Base-by-base conservation (phyloP, 208 protist species). In the Trypanosoma mega region DNA sequence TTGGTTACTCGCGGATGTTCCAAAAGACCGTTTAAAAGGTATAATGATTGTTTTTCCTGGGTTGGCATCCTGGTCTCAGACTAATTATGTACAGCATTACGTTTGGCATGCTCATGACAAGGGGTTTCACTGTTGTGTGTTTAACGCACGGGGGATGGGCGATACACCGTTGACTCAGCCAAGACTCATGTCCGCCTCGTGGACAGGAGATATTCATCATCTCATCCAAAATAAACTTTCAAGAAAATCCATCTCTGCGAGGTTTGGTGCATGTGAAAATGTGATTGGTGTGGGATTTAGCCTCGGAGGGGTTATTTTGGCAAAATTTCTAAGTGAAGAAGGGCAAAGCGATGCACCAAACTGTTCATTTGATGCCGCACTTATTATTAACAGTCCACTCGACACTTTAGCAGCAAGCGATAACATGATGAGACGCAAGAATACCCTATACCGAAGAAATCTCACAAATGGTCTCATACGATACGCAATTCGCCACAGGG, bases 31-130 rank as follows among this genome's bases (percentile, higher is more conserved):
- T 6, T 64, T 66, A 8, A 76, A 74, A 20, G 78, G 78, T 3
- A 65, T 87, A 16, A 60, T 89, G 24, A 52, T 92, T 24, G 79
- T 92, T 26, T 46, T 92, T 29, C 85, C 85, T 23, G 85, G 85
- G 11, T 72, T 89, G n/a, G 65, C 81, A 11, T 92, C 85, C 9
- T 87, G 65, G 68, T 87, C 81, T 4, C 67, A 63, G 21, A 87
- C 81, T 4, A 87, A 87, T 65, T 92, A 92, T 68, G 80, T 92
- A 16, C 65, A 80, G 56, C 79, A 73, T 58, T 89, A 79, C 51
- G 78, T 87, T 27, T 55, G 30, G 49, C 70, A 61, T 39, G 80
- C 83, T 3, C 65, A 78, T 26, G 44, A 46, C 23, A 23, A 68
- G 18, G 71, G 74, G 29, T 76, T 85, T 67, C 81, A 89, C 63